A percentile compares a stretch with the other conserved stretches of the same genome.
Conservation (phyloP, 108 stramenopile species). For the Phaeodactylum tricornutum region DNA sequence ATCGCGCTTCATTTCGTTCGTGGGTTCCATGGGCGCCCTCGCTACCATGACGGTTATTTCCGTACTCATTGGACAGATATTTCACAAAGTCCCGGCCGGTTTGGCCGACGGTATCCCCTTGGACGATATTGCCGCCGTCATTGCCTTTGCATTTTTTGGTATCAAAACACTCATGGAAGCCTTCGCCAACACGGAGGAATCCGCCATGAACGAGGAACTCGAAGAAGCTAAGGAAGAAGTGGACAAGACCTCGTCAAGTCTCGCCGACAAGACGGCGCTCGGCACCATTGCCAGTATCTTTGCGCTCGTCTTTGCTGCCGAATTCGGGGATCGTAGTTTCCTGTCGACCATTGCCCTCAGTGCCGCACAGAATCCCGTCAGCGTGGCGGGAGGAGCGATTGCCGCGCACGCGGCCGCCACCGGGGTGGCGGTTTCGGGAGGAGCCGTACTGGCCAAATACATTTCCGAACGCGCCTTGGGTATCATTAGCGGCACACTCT, state of each 20-base stretch:
- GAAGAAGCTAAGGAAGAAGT: slow-evolving; percentile 91
- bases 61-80: slow-evolving; percentile 90
- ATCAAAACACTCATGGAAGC: slow-evolving; percentile 91
- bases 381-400: slow-evolving; percentile 88
- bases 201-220: slow-evolving; percentile 91
- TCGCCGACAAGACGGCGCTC: slow-evolving; percentile 10
- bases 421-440: slow-evolving; percentile 84
- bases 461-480: slow-evolving; percentile 89
- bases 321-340: slow-evolving; percentile 93
- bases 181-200: slow-evolving; percentile 51
- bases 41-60: slow-evolving; percentile 94
- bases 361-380: slow-evolving; percentile 92
- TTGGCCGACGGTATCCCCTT: slow-evolving; percentile 61
- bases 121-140: slow-evolving; percentile 85
- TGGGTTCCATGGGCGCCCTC: slow-evolving; percentile 88
- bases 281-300: slow-evolving; percentile 44
- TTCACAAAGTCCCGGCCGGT: slow-evolving; percentile 82
- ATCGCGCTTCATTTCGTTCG: slow-evolving; percentile 77
- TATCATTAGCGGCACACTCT: slow-evolving; percentile 82
- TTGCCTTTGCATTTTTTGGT: slow-evolving; percentile 96
- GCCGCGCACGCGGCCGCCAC: slow-evolving; percentile 89
- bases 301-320: slow-evolving; percentile 87
- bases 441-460: slow-evolving; percentile 77
- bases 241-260: slow-evolving; percentile 32
- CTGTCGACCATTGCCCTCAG: slow-evolving; percentile 96